Evolutionary conservation across 139 green algal genomes (phyloP), one percentile per base, ranked within the genome.

Genomic region (Dunaliella primolecta): DNA sequence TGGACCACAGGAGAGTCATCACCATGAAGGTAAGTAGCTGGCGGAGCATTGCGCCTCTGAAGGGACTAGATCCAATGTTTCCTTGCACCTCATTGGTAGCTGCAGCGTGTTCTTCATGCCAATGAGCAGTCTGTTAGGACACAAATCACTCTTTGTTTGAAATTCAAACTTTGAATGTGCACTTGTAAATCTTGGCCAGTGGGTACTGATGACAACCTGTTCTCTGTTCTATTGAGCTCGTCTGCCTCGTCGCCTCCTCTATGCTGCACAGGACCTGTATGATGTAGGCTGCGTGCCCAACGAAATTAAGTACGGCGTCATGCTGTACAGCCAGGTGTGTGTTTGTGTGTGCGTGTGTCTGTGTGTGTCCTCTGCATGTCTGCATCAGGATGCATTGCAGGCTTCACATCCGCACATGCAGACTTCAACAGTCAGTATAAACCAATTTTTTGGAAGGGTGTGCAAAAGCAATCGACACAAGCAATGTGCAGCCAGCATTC

Each of bases 21-120:
- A 98, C 95, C 32, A 99, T 99, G 94, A 97, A 97, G 93, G 90
- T 91, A 46, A 38, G 81, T n/a, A n/a, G n/a, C n/a, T n/a, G n/a
- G n/a, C n/a, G n/a, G n/a, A n/a, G n/a, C n/a, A n/a, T n/a, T n/a
- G n/a, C n/a, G n/a, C n/a, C n/a, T n/a, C n/a, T n/a, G n/a, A n/a
- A n/a, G n/a, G n/a, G n/a, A n/a, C n/a, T n/a, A n/a, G n/a, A n/a
- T n/a, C n/a, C n/a, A n/a, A n/a, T n/a, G n/a, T n/a, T n/a, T n/a
- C n/a, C n/a, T n/a, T n/a, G n/a, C n/a, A n/a, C n/a, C n/a, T n/a
- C n/a, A n/a, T n/a, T n/a, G n/a, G n/a, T n/a, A n/a, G n/a, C n/a
- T n/a, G n/a, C n/a, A n/a, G n/a, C n/a, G n/a, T n/a, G n/a, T n/a
- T n/a, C n/a, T n/a, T n/a, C n/a, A n/a, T n/a, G n/a, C n/a, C n/a